Conservation (phyloP, 768 basidiomycete genomes). For the Pulveroboletus sp. region DNA sequence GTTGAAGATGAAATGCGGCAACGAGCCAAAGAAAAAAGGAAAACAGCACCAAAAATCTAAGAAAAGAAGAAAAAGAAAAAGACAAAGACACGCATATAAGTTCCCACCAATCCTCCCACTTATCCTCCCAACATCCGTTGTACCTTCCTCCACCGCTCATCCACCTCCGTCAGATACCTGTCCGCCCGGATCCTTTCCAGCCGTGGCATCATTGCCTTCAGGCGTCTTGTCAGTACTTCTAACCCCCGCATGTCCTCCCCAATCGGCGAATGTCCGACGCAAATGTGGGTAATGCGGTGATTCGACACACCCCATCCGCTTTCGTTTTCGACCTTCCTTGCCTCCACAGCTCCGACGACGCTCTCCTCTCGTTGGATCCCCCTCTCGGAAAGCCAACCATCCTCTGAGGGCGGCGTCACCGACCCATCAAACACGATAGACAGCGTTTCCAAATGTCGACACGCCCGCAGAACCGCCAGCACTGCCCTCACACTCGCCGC, state of each 20-base stretch:
- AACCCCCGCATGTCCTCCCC: slow-evolving; percentile 7
- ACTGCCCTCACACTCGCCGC: slow-evolving; percentile 17
- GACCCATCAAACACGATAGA: slow-evolving; percentile 22
- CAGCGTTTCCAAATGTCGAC: slow-evolving; percentile 15
- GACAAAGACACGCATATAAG: not conserved
- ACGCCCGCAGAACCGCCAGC: slow-evolving; percentile 18
- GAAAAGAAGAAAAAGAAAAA: not conserved
- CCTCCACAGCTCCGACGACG: not conserved
- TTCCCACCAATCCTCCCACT: not conserved
- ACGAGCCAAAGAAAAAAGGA: too few relatives aligned
- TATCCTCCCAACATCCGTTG: slow-evolving; percentile 5
- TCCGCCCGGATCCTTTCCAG: slow-evolving; percentile 18
- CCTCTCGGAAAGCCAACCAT: not conserved
- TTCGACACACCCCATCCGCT: slow-evolving; percentile 20
- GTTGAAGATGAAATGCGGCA: too few relatives aligned
- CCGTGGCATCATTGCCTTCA: slow-evolving; percentile 20
- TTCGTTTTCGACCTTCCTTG: not conserved
- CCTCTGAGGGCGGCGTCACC: not conserved
- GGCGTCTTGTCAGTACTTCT: slow-evolving; percentile 12
- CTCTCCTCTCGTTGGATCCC: not conserved
- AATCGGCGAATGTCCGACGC: slow-evolving; percentile 23
- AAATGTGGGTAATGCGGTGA: slow-evolving; percentile 10
- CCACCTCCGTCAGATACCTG: slow-evolving; percentile 10
- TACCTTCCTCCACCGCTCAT: slow-evolving; percentile 12
- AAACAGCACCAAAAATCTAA: not conserved